A percentile compares a stretch with the other conserved stretches of the same genome.
phyloP scores from a whole-genome alignment of 352 stramenopile species.

The Elongisporangium anandrum region DNA sequence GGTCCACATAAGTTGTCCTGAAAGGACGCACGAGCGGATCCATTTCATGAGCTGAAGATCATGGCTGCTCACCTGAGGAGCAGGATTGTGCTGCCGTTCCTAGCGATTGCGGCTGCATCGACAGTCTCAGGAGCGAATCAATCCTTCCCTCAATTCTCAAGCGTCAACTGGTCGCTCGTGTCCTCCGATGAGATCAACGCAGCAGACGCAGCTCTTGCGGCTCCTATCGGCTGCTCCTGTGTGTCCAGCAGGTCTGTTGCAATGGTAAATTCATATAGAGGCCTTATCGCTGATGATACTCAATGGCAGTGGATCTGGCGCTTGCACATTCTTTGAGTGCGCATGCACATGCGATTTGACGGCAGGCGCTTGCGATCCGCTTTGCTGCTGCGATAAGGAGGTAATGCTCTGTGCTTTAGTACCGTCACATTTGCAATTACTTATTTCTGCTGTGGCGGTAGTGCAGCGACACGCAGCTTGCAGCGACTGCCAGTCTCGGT shows the following conservation, averaged over 20 bases:
- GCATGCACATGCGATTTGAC: constrained; percentile 41
- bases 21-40: background rate
- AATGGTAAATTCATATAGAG: background rate
- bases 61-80: background rate
- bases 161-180: constrained; percentile 48
- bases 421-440: too few species aligned
- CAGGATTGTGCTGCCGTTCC: background rate
- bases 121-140: background rate
- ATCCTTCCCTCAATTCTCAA: constrained; percentile 13
- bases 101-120: background rate
- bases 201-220: constrained; percentile 13
- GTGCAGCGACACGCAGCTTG: constrained; percentile 25
- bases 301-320: constrained; percentile 4
- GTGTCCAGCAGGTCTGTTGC: constrained; percentile 15
- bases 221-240: constrained; percentile 38
- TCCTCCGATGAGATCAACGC: constrained; percentile 18
- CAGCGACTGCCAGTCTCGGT: constrained; percentile 6
- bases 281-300: too few species aligned
- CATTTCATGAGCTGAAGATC: background rate
- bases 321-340: constrained; percentile 37
- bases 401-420: constrained; percentile 7
- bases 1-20: background rate
- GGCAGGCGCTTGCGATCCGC: constrained; percentile 32
- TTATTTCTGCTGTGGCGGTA: constrained; percentile 4
- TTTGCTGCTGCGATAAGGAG: constrained; percentile 49